Evolutionary conservation across 768 basidiomycete species (phyloP).

Genomic region (Suillus clintonianus): DNA sequence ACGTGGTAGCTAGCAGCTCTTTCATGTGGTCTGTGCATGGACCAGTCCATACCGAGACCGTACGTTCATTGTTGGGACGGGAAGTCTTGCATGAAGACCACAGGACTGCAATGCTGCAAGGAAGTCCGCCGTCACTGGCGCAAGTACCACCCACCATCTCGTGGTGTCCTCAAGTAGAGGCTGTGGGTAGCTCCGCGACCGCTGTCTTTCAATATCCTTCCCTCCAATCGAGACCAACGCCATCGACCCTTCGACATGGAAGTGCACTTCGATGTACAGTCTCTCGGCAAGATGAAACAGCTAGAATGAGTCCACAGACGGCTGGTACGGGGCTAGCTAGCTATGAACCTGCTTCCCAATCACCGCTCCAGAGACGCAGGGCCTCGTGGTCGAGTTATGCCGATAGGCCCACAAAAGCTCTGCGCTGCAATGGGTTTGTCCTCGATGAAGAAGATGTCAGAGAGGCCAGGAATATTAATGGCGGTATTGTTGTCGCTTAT

Average conservation of each 20-base stretch:
- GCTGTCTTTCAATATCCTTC: not conserved
- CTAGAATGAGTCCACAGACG: not conserved
- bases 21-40: not conserved
- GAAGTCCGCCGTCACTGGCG: not conserved
- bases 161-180: not conserved
- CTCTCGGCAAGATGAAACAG: not conserved
- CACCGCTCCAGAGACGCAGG: not conserved
- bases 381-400: not conserved
- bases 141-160: not conserved
- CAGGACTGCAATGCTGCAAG: not conserved
- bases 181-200: not conserved
- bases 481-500: conserved; percentile 19
- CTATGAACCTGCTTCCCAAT: not conserved
- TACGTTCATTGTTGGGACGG: not conserved
- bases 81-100: not conserved
- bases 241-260: not conserved
- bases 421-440: not conserved
- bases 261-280: not conserved
- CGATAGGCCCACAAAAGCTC: not conserved
- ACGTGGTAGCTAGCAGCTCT: not conserved
- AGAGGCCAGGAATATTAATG: conserved; percentile 5
- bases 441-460: not conserved
- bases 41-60: not conserved
- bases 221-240: not conserved
- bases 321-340: not conserved